Evolutionary conservation across 1,284 basidiomycete species (phyloP).

Genomic region (Cutaneotrichosporon cutaneum): DNA sequence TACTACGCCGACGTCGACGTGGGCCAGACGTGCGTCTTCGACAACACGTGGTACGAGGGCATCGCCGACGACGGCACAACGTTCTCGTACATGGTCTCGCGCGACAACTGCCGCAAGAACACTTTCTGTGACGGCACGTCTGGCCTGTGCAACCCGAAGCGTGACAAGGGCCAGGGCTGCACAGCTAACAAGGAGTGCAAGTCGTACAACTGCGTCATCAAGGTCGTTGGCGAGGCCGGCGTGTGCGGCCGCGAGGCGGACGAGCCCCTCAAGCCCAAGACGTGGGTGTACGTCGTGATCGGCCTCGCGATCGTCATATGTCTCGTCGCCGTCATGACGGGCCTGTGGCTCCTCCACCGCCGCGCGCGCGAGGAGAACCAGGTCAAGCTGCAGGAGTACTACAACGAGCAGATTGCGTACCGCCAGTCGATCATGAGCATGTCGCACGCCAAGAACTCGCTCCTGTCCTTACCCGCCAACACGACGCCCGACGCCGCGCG

Average conservation of each 20-base stretch:
- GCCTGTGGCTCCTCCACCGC: constrained; percentile 68
- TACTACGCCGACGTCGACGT: constrained; percentile 72
- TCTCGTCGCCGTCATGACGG: constrained; percentile 66
- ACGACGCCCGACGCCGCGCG: constrained; percentile 30
- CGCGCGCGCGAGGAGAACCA: constrained; percentile 70
- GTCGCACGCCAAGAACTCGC: constrained; percentile 49
- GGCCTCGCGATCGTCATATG: constrained; percentile 71
- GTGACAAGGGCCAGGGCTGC: constrained; percentile 62
- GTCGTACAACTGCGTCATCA: constrained; percentile 70
- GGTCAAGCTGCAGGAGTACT: constrained; percentile 77
- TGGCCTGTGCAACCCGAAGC: constrained; percentile 61
- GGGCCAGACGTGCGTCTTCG: constrained; percentile 65
- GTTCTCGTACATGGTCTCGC: constrained; percentile 72
- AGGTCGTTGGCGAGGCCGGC: constrained; percentile 52
- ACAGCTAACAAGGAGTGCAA: constrained; percentile 78
- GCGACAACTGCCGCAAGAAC: constrained; percentile 61
- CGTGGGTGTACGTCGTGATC: constrained; percentile 72
- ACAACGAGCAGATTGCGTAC: constrained; percentile 65
- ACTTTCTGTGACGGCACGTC: constrained; percentile 70
- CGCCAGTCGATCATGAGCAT: constrained; percentile 54
- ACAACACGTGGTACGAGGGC: constrained; percentile 74
- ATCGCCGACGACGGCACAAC: constrained; percentile 57
- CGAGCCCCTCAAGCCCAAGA: constrained; percentile 63
- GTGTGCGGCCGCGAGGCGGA: constrained; percentile 64
- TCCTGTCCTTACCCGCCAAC: constrained; percentile 38